Base-by-base conservation (phyloP, 1,139 yeast species). In the Arxiozyma bovina region DNA sequence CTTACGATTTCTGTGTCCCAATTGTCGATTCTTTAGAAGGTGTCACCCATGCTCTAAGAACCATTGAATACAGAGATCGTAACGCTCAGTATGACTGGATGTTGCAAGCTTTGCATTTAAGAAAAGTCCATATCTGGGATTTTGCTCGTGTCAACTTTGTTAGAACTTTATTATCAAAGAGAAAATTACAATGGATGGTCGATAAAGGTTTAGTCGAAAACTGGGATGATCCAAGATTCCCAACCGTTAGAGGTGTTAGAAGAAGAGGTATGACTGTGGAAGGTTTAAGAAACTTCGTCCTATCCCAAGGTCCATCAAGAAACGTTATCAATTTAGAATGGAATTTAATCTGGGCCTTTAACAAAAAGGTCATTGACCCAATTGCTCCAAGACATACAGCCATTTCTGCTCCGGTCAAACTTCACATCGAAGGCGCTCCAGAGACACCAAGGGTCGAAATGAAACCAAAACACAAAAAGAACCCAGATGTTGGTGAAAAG, bases 171-270 rank as follows among this genome's bases (percentile, higher is more conserved):
- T 77, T 93, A 60, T 88, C 96, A 58, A 93, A 93, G 84, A 86
- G 99, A 78, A 93, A 93, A 78, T 79, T 93, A 68, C 98, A 93
- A 77, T 91, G 97, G 97, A 89, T 93, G 73, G 98, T 93, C 60
- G 97, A 93, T 77, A 85, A 88, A 71, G 76, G 80, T 45, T 78
- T 84, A 64, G 99, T 93, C 57, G 67, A 80, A 42, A 90, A 89
- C 74, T 93, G 99, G 99, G 96, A 91, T 69, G 99, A 93, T 74
- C 98, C 99, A 65, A 82, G 99, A 73, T 93, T 93, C 90, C 99
- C 99, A 63, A 93, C 99, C 50, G 96, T 91, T 46, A 84, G 96
- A 74, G 98, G 98, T 77, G 96, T 91, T 54, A 87, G 97, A 78
- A 85, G 98, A 80, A 87, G 99, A 77, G 99, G 99, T 77, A 93